Evolutionary conservation across 371 early-diverging fungal genomes (phyloP).

Genomic region (Mortierella sp.): DNA sequence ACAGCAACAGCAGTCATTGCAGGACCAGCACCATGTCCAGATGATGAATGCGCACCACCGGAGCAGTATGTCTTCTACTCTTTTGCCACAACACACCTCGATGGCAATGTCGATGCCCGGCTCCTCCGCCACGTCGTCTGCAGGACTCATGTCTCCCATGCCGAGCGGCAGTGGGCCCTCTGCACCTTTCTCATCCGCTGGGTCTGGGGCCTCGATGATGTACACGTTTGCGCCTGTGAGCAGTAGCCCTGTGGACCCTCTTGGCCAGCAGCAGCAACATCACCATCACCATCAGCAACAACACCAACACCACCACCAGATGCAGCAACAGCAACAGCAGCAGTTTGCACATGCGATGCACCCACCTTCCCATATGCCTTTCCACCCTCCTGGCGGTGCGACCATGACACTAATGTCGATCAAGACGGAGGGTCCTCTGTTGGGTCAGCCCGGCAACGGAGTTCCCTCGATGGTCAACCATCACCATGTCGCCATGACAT

Average conservation of each 20-base stretch:
- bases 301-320: slow-evolving; percentile 20
- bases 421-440: slow-evolving; percentile 29
- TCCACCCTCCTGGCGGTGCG: slow-evolving; percentile 16
- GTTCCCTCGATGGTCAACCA: neutral
- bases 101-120: slow-evolving; percentile 20
- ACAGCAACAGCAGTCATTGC: slow-evolving; percentile 12
- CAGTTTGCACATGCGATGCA: slow-evolving; percentile 12
- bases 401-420: slow-evolving; percentile 41
- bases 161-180: neutral
- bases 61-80: slow-evolving; percentile 1
- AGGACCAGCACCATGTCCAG: slow-evolving; percentile 16
- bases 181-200: neutral
- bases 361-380: slow-evolving; percentile 1
- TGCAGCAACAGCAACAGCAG: slow-evolving; percentile 23
- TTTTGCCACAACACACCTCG: neutral
- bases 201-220: slow-evolving; percentile 9
- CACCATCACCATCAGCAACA: slow-evolving; percentile 25
- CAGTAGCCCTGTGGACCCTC: slow-evolving; percentile 6
- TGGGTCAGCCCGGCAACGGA: slow-evolving; percentile 1
- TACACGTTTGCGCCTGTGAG: slow-evolving; percentile 11
- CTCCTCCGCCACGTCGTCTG: neutral
- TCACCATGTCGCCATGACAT: neutral
- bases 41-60: slow-evolving; percentile 17
- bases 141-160: slow-evolving; percentile 13
- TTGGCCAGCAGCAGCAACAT: slow-evolving; percentile 16